A percentile compares a stretch with the other conserved stretches of the same genome.
Conservation (phyloP, 805 yeast species). For the Candida corydali region DNA sequence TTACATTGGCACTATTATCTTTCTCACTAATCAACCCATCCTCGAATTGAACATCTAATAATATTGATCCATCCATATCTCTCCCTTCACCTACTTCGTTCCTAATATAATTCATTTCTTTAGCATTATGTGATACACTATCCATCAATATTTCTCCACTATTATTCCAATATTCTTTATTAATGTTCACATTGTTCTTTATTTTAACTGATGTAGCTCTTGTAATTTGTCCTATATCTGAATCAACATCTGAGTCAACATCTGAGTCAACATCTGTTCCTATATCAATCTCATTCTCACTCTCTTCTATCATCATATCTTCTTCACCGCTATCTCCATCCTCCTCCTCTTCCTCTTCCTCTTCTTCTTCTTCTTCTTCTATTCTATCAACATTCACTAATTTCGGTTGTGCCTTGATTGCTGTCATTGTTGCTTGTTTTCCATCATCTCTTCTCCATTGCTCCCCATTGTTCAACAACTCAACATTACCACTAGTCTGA, state of each 20-base stretch:
- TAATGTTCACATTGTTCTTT: slow-evolving; percentile 12
- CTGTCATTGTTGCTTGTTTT: slow-evolving; percentile 53
- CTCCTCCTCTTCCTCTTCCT: slow-evolving; percentile 20
- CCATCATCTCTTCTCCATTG: slow-evolving; percentile 16
- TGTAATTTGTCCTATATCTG: slow-evolving; percentile 43
- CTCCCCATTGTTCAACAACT: background rate
- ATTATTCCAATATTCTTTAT: background rate
- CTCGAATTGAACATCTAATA: slow-evolving; percentile 32
- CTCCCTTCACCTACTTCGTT: background rate
- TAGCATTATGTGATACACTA: too few species aligned
- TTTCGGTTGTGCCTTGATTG: slow-evolving; percentile 71
- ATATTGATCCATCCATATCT: slow-evolving; percentile 19
- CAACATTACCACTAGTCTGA: slow-evolving; percentile 7
- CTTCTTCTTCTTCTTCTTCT: slow-evolving; percentile 40
- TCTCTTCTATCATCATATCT: slow-evolving; percentile 15
- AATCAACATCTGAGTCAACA: slow-evolving; percentile 39
- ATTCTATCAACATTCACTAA: slow-evolving; percentile 54
- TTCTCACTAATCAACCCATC: too few species aligned
- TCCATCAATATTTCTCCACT: slow-evolving; percentile 15
- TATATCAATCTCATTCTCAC: background rate
- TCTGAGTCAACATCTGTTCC: slow-evolving; percentile 15
- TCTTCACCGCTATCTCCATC: slow-evolving; percentile 17
- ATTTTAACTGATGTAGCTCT: slow-evolving; percentile 36
- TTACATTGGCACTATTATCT: slow-evolving; percentile 13
- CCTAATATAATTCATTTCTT: background rate